Evolutionary conservation across 2,329 filamentous ascomycete species (phyloP), one percentile per base, ranked within the genome.

Genomic region (Allantophomopsis cytisporea): DNA sequence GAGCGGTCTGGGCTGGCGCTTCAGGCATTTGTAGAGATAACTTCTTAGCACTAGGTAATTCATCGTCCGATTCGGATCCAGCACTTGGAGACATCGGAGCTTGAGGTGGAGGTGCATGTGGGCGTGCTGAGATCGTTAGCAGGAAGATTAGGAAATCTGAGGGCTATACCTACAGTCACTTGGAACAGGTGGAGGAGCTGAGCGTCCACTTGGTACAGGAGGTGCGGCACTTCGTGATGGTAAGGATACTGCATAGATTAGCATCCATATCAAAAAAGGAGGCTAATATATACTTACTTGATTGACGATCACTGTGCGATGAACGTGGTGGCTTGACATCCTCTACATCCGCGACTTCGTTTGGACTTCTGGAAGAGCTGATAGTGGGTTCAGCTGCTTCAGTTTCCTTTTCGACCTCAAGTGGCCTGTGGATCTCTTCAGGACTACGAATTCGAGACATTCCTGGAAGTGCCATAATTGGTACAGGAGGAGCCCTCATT

Each of bases 51-150:
- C 60, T 59, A 39, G 66, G 64, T 8, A 82, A 86, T 57, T 95
- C 89, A 56, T 95, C 88, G 50, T 93, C 88, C 34, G 88, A 91
- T 55, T 83, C 84, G 2, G 86, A 93, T 21, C 86, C 87, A 44
- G 81, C 71, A 42, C 78, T 85, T 35, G 77, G 78, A 32, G 83
- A 83, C 36, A 70, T 66, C 13, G 73, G 54, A 30, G 69, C 62
- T 31, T 71, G 62, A 38, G 71, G 66, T 32, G 65, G 65, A 28
- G 65, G 64, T 37, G 73, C 73, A 2, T 68, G 64, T 35, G 80
- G 75, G 37, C 80, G 81, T 50, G 73, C 81, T 86, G 50, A 17
- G 50, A 38, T 40, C 30, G 43, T 53, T 46, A 61, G 59, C 47
- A 51, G 31, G 13, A 17, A 42, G 12, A 15, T 38, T 21, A n/a